These are phyloP conservation scores for Thalassiosira hispida DNA, from an alignment of 352 stramenopile species.

Conservation along the genomic window DNA sequence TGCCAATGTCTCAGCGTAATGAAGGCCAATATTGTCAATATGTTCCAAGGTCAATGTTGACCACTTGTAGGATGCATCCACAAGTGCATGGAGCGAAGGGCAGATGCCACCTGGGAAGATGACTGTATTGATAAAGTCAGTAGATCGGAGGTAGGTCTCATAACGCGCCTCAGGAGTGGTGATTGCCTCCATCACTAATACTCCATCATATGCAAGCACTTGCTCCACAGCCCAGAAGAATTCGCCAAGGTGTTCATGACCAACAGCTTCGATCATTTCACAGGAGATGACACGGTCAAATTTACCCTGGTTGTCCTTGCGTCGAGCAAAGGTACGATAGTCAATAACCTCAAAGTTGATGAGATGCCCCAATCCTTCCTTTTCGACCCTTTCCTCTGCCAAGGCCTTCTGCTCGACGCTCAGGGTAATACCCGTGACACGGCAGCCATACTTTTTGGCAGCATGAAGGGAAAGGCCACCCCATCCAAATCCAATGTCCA, in stretches of 20 bases:
- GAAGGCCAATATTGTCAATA: conserved; percentile 86
- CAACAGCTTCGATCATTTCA: conserved; percentile 90
- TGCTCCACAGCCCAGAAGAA: conserved; percentile 83
- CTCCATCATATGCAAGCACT: conserved; percentile 80
- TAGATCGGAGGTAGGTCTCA: conserved; percentile 83
- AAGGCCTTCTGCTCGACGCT: conserved; percentile 87
- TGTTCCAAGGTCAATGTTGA: conserved; percentile 83
- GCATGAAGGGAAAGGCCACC: conserved; percentile 84
- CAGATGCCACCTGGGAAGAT: conserved; percentile 87
- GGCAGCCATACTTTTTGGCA: conserved; percentile 85
- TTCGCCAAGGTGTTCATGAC: conserved; percentile 84
- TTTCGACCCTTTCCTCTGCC: conserved; percentile 76
- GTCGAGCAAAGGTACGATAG: conserved; percentile 84
- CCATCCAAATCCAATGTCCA: conserved; percentile 89
- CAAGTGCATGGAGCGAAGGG: conserved; percentile 83
- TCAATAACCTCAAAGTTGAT: conserved; percentile 88
- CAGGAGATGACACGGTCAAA: conserved; percentile 88
- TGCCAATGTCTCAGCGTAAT: conserved; percentile 87
- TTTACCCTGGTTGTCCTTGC: conserved; percentile 70
- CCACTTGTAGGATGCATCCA: conserved; percentile 83
- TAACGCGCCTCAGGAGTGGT: conserved; percentile 88
- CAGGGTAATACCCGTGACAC: conserved; percentile 86
- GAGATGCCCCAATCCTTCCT: conserved; percentile 78
- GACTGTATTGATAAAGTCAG: conserved; percentile 89
- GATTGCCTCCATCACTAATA: conserved; percentile 89